These are phyloP conservation scores for Coniochaeta ligniaria DNA, from an alignment of 2,329 filamentous ascomycete genomes.

Conservation along the genomic window DNA sequence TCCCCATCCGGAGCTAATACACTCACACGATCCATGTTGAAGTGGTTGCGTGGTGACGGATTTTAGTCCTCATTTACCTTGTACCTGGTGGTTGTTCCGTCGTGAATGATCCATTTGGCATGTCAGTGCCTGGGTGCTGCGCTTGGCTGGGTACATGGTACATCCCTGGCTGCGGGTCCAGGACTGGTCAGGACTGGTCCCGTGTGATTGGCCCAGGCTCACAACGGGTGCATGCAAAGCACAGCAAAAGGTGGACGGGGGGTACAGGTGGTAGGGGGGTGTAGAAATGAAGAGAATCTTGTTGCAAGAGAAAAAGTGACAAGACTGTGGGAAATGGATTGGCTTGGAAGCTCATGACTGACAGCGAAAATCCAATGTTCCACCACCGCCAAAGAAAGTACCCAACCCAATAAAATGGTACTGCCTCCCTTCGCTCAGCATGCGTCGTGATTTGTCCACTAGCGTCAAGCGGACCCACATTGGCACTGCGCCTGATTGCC, in stretches of 20 bases:
- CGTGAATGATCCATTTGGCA: background rate
- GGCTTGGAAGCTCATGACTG: background rate
- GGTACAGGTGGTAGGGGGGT: background rate
- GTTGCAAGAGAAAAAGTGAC: background rate
- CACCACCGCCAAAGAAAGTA: background rate
- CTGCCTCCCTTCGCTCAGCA: background rate
- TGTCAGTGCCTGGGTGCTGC: background rate
- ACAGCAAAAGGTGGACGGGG: background rate
- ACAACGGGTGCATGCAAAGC: background rate
- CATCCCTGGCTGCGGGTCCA: background rate
- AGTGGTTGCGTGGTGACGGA: constrained; percentile 1
- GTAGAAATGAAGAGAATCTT: background rate
- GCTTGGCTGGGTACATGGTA: background rate
- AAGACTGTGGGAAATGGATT: background rate
- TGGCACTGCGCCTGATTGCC: constrained; percentile 1
- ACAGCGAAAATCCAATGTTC: background rate
- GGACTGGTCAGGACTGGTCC: background rate
- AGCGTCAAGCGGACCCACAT: background rate
- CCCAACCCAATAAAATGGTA: background rate
- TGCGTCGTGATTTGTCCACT: background rate
- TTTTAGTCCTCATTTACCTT: constrained; percentile 1
- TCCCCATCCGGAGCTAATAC: constrained; percentile 1
- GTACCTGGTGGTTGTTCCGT: constrained; percentile 1
- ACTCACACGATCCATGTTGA: constrained; percentile 1
- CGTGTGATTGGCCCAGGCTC: background rate